Evolutionary conservation across 805 yeast genomes (phyloP), one percentile per base, ranked within the genome.

Genomic region (Candida silvatica): DNA sequence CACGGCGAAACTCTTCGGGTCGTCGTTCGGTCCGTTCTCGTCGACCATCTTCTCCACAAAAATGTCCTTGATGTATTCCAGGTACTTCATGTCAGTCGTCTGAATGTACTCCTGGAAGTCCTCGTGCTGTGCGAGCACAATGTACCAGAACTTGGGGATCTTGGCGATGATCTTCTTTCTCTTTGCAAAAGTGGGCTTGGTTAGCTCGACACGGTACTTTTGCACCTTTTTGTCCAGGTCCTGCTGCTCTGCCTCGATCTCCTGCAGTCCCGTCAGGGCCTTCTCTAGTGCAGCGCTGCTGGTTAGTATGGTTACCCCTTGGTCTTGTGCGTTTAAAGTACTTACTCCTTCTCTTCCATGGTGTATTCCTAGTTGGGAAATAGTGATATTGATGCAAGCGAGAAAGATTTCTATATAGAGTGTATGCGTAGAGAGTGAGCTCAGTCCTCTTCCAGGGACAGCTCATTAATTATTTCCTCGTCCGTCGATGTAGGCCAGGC

Each of bases 91-190:
- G 56, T 88, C 97, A 26, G 80, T 83, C 2, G 80, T 74, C 20
- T 76, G 68, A 15, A 88, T 63, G 53, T 73, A 85, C 42, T 87
- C 95, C 12, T 83, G 80, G 51, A 90, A 82, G 44, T 84, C 95
- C 34, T 82, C 80, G 48, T 81, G 81, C 50, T 83, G 85, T 2
- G 88, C 86, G 8, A 90, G 58, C 0, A 83, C 95, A 35, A 80
- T 71, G 48, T 82, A 80, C 97, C 97, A 90, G 56, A 90, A 87
- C 43, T 73, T 72, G 2, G 88, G 86, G 29, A 87, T 71, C 4
- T 64, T 53, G 4, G 46, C 37, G 12, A 78, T 62, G n/a, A 69
- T 58, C 5, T 48, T 61, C 17, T 83, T 66, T 45, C 97, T 65
- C 38, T 68, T 57, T 5, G 52, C 62, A 49, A 74, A 85, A 6